These are phyloP conservation scores for Pestalotiopsis sp. DNA, from an alignment of 2,329 filamentous ascomycete genomes.

Conservation along the genomic window DNA sequence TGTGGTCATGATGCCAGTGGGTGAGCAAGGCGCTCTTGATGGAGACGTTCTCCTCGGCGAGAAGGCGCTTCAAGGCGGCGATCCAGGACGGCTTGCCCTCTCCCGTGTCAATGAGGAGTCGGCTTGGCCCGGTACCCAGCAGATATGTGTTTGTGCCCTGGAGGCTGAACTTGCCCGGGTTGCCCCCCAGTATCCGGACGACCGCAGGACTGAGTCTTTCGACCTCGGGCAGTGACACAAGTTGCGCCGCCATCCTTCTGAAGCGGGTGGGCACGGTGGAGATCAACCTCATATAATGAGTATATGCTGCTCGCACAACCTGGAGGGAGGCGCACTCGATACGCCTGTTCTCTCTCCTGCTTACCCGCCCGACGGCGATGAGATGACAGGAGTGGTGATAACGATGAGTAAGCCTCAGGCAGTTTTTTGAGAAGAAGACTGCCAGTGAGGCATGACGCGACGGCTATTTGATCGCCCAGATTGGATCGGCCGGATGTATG, in stretches of 20 bases:
- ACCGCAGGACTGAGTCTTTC: slow-evolving; percentile 77
- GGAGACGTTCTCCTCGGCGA: slow-evolving; percentile 68
- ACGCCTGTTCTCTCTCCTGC: neutral
- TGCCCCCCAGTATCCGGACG: slow-evolving; percentile 85
- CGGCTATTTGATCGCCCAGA: no score
- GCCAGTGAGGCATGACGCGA: no score
- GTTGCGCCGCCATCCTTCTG: slow-evolving; percentile 59
- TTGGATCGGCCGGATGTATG: no score
- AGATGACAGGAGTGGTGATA: no score
- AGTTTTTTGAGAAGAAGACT: no score
- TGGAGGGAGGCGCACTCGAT: neutral
- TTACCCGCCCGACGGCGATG: no score
- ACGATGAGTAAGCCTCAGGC: no score
- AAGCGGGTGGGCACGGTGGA: slow-evolving; percentile 14
- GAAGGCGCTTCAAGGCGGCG: slow-evolving; percentile 61
- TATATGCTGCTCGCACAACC: neutral
- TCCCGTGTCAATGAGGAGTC: slow-evolving; percentile 88
- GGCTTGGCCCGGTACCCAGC: slow-evolving; percentile 71
- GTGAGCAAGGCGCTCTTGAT: slow-evolving; percentile 77
- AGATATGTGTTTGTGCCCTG: slow-evolving; percentile 95
- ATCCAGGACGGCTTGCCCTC: slow-evolving; percentile 80
- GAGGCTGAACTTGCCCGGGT: slow-evolving; percentile 80
- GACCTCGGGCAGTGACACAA: slow-evolving; percentile 70
- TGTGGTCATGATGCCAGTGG: slow-evolving; percentile 92
- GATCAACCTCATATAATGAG: slow-evolving; percentile 22